Evolutionary conservation across 345 rosid species (phyloP).

Genomic region (Pugionium dolabratum): DNA sequence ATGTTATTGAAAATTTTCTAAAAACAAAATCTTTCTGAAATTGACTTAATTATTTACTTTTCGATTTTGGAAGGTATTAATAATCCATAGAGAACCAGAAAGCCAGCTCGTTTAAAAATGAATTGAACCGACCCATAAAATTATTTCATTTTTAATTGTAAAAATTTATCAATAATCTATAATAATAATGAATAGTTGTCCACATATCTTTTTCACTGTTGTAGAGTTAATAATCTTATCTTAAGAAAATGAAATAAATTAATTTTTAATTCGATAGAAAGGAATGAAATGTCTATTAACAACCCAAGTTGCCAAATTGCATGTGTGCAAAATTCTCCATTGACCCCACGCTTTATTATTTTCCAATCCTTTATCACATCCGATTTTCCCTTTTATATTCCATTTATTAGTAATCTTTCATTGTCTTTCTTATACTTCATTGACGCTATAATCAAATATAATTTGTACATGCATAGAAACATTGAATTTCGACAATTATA

Average conservation of each 20-base stretch:
- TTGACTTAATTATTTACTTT: too few relatives aligned
- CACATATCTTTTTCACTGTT: slow-evolving; percentile 15
- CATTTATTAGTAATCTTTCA: not conserved
- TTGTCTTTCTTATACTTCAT: slow-evolving; percentile 25
- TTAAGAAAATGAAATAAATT: slow-evolving; percentile 7
- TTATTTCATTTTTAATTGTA: not conserved
- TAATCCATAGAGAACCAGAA: not conserved
- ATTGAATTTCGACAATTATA: slow-evolving; percentile 16
- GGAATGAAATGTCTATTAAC: slow-evolving; percentile 31
- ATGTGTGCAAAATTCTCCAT: slow-evolving; percentile 31
- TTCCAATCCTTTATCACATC: slow-evolving; percentile 9
- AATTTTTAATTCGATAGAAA: not conserved
- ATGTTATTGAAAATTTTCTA: too few relatives aligned
- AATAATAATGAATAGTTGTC: slow-evolving; percentile 4
- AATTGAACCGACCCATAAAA: slow-evolving; percentile 15
- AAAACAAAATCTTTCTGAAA: too few relatives aligned
- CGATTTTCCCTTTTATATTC: slow-evolving; percentile 18
- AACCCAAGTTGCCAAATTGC: slow-evolving; percentile 34
- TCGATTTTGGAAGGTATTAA: too few relatives aligned
- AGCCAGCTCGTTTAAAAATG: slow-evolving; percentile 16
- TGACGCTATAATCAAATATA: not conserved
- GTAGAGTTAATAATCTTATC: slow-evolving; percentile 14
- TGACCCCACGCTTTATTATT: slow-evolving; percentile 27
- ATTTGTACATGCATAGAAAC: slow-evolving; percentile 12
- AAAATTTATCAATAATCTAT: not conserved